phyloP scores from a whole-genome alignment of 805 yeast species.

The Metschnikowia matae region DNA sequence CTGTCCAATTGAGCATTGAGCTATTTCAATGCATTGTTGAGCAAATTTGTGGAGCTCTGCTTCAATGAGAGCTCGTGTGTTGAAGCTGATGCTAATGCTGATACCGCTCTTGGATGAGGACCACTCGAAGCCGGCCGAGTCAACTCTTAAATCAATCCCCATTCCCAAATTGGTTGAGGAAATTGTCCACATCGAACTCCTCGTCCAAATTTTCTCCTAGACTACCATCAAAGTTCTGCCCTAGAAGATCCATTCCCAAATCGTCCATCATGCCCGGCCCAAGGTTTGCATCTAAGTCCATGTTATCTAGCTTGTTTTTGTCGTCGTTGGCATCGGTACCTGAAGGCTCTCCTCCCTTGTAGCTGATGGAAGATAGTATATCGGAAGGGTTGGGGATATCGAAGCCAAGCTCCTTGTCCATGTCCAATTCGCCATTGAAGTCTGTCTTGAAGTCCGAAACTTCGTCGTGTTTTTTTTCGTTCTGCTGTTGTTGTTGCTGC shows the following conservation, averaged over 20 bases:
- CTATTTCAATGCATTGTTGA: too few species aligned
- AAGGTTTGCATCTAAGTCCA: slow-evolving; percentile 32
- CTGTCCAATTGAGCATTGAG: too few species aligned
- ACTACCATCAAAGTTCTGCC: slow-evolving; percentile 28
- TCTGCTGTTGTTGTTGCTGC: slow-evolving; percentile 15
- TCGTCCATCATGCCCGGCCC: slow-evolving; percentile 42
- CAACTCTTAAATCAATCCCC: slow-evolving; percentile 20
- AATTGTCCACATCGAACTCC: slow-evolving; percentile 44
- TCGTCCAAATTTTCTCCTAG: slow-evolving; percentile 27
- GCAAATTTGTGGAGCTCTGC: too few species aligned
- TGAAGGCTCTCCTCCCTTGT: slow-evolving; percentile 11
- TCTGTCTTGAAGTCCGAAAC: slow-evolving; percentile 11
- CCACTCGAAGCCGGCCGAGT: background rate
- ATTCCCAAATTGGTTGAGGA: slow-evolving; percentile 41
- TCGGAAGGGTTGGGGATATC: slow-evolving; percentile 33
- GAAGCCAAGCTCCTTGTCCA: slow-evolving; percentile 17
- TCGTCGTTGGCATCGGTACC: slow-evolving; percentile 3
- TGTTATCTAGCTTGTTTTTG: slow-evolving; percentile 7
- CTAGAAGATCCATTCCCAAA: slow-evolving; percentile 37
- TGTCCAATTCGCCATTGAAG: slow-evolving; percentile 23
- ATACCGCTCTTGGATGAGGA: too few species aligned
- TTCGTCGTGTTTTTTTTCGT: slow-evolving; percentile 16
- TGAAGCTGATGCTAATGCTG: too few species aligned
- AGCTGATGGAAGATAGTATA: slow-evolving; percentile 27
- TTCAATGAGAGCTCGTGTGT: too few species aligned